Percentiles rank a stretch among this genome's conserved stretches.
phyloP scores from a whole-genome alignment of 176 grass and related monocot genomes.

The Phyllostachys edulis region DNA sequence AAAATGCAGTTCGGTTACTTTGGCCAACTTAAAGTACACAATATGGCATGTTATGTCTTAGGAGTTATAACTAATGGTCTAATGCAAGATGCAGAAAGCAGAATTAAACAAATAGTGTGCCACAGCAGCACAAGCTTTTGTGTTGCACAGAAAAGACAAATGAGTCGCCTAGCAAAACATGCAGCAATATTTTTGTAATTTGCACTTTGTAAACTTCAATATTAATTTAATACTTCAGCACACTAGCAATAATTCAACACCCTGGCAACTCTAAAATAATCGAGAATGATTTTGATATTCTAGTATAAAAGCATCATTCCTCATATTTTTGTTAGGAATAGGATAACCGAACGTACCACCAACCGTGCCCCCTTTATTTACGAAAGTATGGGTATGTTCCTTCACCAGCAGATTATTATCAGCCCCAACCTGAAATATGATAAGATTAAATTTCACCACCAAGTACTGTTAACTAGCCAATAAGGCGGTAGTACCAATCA shows the following conservation, averaged over 20 bases:
- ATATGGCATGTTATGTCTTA: too few relatives aligned
- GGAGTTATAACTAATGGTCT: too few relatives aligned
- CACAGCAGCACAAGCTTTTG: too few relatives aligned
- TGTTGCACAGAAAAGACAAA: too few relatives aligned
- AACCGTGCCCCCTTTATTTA: too few relatives aligned
- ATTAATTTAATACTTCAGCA: not conserved
- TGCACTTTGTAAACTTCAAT: not conserved
- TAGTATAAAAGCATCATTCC: not conserved
- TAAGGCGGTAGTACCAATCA: not conserved
- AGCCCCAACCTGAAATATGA: slow-evolving; percentile 73
- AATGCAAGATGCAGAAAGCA: too few relatives aligned
- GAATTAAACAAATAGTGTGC: too few relatives aligned
- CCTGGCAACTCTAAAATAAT: not conserved
- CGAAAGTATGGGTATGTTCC: slow-evolving; percentile 78
- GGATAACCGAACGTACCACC: slow-evolving; percentile 8
- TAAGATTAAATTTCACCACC: not conserved
- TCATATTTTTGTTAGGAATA: not conserved
- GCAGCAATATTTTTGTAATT: not conserved
- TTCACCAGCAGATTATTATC: slow-evolving; percentile 89
- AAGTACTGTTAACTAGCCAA: not conserved
- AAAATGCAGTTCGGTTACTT: too few relatives aligned
- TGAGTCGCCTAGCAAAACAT: too few relatives aligned
- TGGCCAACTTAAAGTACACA: too few relatives aligned
- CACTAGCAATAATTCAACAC: not conserved
- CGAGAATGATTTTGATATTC: not conserved